These are phyloP conservation scores for Phialophora chinensis DNA, from an alignment of 2,329 filamentous ascomycete species.

Conservation along the genomic window DNA sequence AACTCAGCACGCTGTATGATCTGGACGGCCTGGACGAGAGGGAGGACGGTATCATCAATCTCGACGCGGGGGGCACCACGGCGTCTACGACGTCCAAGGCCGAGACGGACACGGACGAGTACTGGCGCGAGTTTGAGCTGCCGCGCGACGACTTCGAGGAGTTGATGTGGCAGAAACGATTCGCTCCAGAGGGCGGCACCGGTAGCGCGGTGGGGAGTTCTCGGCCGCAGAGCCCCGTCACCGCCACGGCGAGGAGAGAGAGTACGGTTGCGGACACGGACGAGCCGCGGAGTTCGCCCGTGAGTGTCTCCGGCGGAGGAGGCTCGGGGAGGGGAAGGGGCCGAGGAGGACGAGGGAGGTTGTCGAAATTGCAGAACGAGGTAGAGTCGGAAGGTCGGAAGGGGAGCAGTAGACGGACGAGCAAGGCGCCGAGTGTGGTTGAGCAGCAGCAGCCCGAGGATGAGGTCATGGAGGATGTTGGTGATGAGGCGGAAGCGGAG, in stretches of 20 bases:
- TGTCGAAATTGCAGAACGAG: slow-evolving; percentile 50
- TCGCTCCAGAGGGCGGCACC: slow-evolving; percentile 43
- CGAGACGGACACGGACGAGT: slow-evolving; percentile 49
- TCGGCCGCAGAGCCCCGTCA: slow-evolving; percentile 4
- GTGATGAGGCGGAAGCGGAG: slow-evolving; percentile 48
- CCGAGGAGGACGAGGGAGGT: slow-evolving; percentile 40
- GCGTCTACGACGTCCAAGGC: slow-evolving; percentile 40
- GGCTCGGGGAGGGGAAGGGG: slow-evolving; percentile 40
- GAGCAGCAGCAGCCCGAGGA: slow-evolving; percentile 45
- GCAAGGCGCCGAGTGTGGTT: slow-evolving; percentile 43
- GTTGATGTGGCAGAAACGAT: slow-evolving; percentile 55
- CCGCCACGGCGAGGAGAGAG: slow-evolving; percentile 45
- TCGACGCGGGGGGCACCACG: slow-evolving; percentile 49
- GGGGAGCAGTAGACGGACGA: slow-evolving; percentile 38
- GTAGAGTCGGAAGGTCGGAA: slow-evolving; percentile 43
- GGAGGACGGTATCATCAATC: slow-evolving; percentile 63
- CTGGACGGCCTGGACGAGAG: slow-evolving; percentile 84
- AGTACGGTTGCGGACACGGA: slow-evolving; percentile 57
- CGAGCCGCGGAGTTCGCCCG: slow-evolving; percentile 44
- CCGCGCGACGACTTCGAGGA: slow-evolving; percentile 58
- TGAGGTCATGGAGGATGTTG: slow-evolving; percentile 38
- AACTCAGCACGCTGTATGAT: slow-evolving; percentile 83
- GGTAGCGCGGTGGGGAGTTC: slow-evolving; percentile 16
- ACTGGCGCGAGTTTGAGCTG: slow-evolving; percentile 71
- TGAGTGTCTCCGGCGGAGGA: slow-evolving; percentile 14